These are phyloP conservation scores for Trametes versicolor DNA, from an alignment of 1,284 basidiomycete species.

Conservation along the genomic window DNA sequence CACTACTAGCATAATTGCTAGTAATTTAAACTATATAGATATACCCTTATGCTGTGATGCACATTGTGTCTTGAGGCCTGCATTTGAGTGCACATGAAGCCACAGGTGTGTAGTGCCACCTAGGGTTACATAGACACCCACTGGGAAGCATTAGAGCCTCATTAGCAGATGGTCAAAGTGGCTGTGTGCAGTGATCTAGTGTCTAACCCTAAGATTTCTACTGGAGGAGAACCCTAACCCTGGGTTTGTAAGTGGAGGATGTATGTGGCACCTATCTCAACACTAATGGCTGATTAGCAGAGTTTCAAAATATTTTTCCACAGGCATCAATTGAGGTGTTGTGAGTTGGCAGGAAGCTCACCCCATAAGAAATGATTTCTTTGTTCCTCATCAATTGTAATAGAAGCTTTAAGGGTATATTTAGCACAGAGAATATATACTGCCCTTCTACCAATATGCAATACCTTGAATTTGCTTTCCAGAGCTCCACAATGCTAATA, in stretches of 20 bases:
- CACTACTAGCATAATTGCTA: too few relatives aligned
- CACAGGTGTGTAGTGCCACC: neutral
- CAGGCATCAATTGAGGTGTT: neutral
- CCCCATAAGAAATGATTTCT: neutral
- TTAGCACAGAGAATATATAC: too few relatives aligned
- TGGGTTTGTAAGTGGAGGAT: neutral
- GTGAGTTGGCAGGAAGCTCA: neutral
- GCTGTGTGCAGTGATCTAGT: neutral
- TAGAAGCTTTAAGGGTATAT: too few relatives aligned
- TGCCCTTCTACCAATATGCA: too few relatives aligned
- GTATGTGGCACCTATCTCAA: neutral
- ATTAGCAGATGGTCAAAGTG: neutral
- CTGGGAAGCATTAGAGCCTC: neutral
- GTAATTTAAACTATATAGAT: too few relatives aligned
- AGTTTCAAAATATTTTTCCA: neutral
- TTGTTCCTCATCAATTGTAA: neutral
- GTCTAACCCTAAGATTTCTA: neutral
- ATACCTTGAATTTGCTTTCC: too few relatives aligned
- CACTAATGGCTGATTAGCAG: neutral
- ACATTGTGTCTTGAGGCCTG: too few relatives aligned
- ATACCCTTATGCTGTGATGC: too few relatives aligned
- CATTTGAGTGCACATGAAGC: too few relatives aligned
- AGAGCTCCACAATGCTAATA: too few relatives aligned
- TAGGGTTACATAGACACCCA: neutral
- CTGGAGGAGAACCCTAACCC: neutral